phyloP scores from a whole-genome alignment of 2,329 filamentous ascomycete genomes.

The Calcarisporium arbuscula region DNA sequence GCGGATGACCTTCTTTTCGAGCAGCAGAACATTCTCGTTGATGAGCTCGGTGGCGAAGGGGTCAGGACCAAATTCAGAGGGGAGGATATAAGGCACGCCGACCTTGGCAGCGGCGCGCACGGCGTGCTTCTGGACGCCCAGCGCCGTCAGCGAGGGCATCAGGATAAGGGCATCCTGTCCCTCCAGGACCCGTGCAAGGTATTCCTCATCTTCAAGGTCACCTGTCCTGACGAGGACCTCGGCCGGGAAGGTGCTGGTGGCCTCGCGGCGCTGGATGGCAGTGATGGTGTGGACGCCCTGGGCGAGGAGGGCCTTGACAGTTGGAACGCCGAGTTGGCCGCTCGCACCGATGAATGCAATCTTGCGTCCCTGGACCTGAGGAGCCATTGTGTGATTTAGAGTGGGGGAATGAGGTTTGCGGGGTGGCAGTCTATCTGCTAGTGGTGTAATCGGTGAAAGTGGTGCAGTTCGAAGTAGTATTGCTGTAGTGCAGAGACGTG shows the following conservation, averaged over 20 bases:
- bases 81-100: conserved; percentile 23
- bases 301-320: conserved; percentile 31
- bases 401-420: conserved; percentile 5
- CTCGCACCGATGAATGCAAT: conserved; percentile 24
- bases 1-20: conserved; percentile 18
- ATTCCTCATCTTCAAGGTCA: conserved; percentile 39
- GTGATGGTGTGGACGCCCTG: conserved; percentile 42
- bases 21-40: conserved; percentile 15
- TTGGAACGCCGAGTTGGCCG: conserved; percentile 31
- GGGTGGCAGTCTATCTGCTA: too few relatives aligned
- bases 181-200: conserved; percentile 19
- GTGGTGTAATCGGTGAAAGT: too few relatives aligned
- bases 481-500: too few relatives aligned
- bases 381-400: conserved; percentile 7
- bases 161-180: conserved; percentile 28
- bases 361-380: conserved; percentile 14
- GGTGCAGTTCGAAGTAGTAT: too few relatives aligned
- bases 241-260: conserved; percentile 31
- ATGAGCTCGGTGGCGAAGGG: conserved; percentile 15
- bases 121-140: conserved; percentile 17
- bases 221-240: conserved; percentile 31
- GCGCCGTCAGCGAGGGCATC: conserved; percentile 9
- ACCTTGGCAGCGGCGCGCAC: conserved; percentile 25
- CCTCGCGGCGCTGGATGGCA: conserved; percentile 39
- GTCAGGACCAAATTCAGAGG: conserved; percentile 26